Percentiles rank a stretch among this genome's conserved stretches.
phyloP scores from a whole-genome alignment of 495 filamentous ascomycete species.

The Penicillium verhagenii region DNA sequence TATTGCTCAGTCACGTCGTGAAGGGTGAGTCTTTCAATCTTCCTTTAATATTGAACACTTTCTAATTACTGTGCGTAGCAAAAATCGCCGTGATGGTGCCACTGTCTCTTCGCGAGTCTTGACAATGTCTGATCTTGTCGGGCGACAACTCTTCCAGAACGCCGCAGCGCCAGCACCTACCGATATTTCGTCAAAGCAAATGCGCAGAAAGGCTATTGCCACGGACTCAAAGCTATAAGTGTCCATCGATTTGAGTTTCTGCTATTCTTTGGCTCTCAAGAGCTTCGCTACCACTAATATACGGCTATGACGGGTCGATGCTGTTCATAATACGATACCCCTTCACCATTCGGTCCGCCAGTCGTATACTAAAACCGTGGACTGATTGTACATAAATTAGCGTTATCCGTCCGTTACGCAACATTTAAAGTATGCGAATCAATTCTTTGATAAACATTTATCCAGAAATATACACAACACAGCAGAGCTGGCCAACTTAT shows the following conservation, averaged over 20 bases:
- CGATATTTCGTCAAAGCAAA: constrained; percentile 37
- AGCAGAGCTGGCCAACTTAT: no score
- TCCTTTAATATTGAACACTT: background rate
- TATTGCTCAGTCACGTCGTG: constrained; percentile 77
- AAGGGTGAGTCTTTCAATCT: constrained; percentile 57
- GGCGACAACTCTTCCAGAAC: constrained; percentile 46
- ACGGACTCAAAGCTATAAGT: constrained; percentile 37
- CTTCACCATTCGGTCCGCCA: background rate
- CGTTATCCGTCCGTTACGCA: background rate
- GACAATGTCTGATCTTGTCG: constrained; percentile 63
- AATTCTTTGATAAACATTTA: background rate
- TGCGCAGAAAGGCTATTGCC: constrained; percentile 39
- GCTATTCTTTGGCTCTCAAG: background rate
- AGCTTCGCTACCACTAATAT: background rate
- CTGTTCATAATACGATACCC: constrained; percentile 4
- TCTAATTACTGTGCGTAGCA: constrained; percentile 38
- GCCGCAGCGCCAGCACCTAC: constrained; percentile 31
- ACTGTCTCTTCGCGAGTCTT: constrained; percentile 86
- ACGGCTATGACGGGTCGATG: background rate
- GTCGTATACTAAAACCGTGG: background rate
- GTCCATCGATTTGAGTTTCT: background rate
- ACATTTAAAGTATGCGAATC: background rate
- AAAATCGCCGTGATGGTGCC: constrained; percentile 88
- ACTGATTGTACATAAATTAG: background rate
- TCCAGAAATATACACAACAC: background rate